Base-by-base conservation (phyloP, 2,329 filamentous ascomycete species). In the Juglanconis sp. region DNA sequence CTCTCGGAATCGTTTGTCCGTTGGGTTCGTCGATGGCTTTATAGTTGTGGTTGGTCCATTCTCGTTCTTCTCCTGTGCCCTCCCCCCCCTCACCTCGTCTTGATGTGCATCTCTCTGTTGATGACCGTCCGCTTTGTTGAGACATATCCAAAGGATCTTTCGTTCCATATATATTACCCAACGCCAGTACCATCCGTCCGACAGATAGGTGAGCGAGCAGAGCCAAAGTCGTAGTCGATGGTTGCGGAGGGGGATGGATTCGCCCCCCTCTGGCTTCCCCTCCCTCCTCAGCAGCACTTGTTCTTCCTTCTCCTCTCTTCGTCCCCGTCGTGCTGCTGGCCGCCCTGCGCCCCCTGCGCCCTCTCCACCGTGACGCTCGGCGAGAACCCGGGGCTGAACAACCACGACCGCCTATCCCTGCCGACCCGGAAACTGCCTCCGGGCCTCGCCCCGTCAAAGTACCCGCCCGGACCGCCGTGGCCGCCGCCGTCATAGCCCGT, bases 321-420 rank as follows among this genome's bases (percentile, higher is more conserved):
- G 48, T 64, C 53, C 31, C 68, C 67, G 32, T 65, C 69, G 1
- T 60, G 64, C 4, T 60, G 65, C 48, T 75, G 69, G 4, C 65
- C 70, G 2, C 61, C 65, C 4, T 55, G 55, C 42, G 46, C 32
- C 10, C 35, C n/a, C 56, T 48, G 40, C 2, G 70, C 73, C 44
- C 76, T 77, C 58, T 80, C 81, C 34, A 83, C 70, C 3, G 79
- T 77, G 4, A 84, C 73, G 10, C 79, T 76, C 1, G 81, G 81
- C 10, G 79, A 80, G 66, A 85, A 85, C 1, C 70, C 74, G 0
- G 81, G 81, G 1, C 81, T 79, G 65, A 86, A 85, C 31, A 86
- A 69, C 84, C 84, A 86, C 69, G 83, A 86, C 48, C 83, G 73
- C 44, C 84, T 72, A 67, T 87, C 84, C 56, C 81, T 76, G 7